A percentile compares a stretch with the other conserved stretches of the same genome.
These are phyloP conservation scores for Trichoderma gracile DNA, from an alignment of 2,329 filamentous ascomycete species.

Conservation along the genomic window DNA sequence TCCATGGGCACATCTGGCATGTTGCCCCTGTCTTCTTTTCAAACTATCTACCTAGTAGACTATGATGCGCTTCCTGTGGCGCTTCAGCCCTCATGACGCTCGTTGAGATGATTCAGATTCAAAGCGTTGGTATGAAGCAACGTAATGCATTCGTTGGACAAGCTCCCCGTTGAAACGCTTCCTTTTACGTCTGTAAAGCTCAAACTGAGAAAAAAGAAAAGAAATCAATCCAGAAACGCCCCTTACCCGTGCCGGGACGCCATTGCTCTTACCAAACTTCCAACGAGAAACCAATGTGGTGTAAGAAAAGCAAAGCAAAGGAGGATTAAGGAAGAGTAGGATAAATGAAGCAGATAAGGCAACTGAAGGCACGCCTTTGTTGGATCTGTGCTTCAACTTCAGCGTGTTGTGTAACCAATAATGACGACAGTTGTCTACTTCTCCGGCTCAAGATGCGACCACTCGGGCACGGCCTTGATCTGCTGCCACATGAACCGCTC, in stretches of 20 bases:
- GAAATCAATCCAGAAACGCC: background rate
- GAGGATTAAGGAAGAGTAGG: background rate
- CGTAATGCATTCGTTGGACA: background rate
- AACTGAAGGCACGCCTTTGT: background rate
- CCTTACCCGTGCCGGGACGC: slow-evolving; percentile 1
- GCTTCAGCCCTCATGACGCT: background rate
- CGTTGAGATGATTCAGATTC: background rate
- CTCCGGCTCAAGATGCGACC: slow-evolving; percentile 66
- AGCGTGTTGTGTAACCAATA: background rate
- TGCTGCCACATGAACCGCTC: slow-evolving; percentile 95
- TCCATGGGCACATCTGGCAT: slow-evolving; percentile 16
- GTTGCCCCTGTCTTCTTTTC: background rate
- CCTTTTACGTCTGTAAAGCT: background rate
- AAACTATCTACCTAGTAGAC: too few species aligned
- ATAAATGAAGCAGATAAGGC: background rate
- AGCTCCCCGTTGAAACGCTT: background rate
- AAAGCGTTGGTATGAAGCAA: background rate
- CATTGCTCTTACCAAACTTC: slow-evolving; percentile 6
- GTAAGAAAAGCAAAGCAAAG: background rate
- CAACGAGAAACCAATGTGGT: too few species aligned
- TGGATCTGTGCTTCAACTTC: background rate
- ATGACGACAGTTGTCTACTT: slow-evolving; percentile 35
- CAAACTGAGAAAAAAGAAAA: background rate
- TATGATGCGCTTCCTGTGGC: background rate
- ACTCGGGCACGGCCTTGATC: slow-evolving; percentile 89